phyloP scores from a whole-genome alignment of 768 basidiomycete species.

The Collybiopsis confluens region DNA sequence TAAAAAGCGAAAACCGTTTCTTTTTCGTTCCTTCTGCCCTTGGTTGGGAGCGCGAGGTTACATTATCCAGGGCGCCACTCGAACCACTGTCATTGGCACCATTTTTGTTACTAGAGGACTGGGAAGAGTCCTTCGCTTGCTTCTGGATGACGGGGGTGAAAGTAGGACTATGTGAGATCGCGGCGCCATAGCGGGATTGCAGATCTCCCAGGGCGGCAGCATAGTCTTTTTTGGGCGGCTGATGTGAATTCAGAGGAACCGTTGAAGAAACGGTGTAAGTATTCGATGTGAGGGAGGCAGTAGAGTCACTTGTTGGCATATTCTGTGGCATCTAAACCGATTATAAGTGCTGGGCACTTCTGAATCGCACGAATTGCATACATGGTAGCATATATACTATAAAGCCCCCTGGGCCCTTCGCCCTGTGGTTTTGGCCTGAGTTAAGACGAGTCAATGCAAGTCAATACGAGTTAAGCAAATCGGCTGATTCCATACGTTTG shows the following conservation, averaged over 20 bases:
- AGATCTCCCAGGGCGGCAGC: conserved; percentile 28
- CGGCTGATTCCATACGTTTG: too few relatives aligned
- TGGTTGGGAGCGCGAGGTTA: too few relatives aligned
- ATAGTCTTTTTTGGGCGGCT: conserved; percentile 15
- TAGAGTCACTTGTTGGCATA: neutral
- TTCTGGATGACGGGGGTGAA: conserved; percentile 5
- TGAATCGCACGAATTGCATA: too few relatives aligned
- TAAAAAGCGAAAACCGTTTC: neutral
- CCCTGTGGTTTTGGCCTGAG: too few relatives aligned
- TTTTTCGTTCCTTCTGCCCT: neutral
- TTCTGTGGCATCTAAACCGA: neutral
- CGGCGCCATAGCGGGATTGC: neutral
- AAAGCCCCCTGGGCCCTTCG: too few relatives aligned
- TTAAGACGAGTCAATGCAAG: too few relatives aligned
- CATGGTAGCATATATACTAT: too few relatives aligned
- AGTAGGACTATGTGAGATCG: neutral
- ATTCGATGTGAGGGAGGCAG: neutral
- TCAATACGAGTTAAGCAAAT: too few relatives aligned
- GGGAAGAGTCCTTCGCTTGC: neutral
- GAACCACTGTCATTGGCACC: too few relatives aligned
- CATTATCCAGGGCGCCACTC: too few relatives aligned
- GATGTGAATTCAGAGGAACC: neutral
- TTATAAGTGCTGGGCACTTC: too few relatives aligned
- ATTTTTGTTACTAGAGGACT: neutral
- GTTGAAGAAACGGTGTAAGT: conserved; percentile 3